Percentiles rank a stretch among this genome's conserved stretches.
Conservation (phyloP, 2,329 filamentous ascomycete species). For the Sclerotinia minor region DNA sequence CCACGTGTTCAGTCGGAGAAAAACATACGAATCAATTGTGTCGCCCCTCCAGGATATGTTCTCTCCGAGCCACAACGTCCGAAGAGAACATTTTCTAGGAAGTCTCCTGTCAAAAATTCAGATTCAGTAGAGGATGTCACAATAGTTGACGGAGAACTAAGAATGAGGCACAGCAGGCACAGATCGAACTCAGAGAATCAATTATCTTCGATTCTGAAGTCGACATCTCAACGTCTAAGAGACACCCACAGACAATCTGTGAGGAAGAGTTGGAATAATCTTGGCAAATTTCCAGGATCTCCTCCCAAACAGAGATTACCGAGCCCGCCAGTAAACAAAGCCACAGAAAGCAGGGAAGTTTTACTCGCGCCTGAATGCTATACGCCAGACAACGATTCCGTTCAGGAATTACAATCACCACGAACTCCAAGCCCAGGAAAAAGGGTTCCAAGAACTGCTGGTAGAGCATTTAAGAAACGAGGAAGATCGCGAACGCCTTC, state of each 20-base stretch:
- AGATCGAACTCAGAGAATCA: conserved; percentile 16
- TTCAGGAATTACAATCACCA: conserved; percentile 28
- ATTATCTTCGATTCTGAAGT: conserved; percentile 23
- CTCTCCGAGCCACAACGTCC: conserved; percentile 30
- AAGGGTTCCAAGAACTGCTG: conserved; percentile 18
- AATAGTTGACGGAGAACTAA: conserved; percentile 14
- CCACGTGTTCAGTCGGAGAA: conserved; percentile 28
- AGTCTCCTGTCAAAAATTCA: conserved; percentile 5
- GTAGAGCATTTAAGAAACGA: conserved; percentile 14
- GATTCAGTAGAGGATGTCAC: conserved; percentile 21
- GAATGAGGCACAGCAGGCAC: neutral
- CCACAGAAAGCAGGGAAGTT: conserved; percentile 32
- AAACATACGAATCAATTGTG: conserved; percentile 32
- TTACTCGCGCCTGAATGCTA: conserved; percentile 26
- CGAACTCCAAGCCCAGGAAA: conserved; percentile 32
- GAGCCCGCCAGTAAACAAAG: conserved; percentile 28
- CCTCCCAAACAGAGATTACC: conserved; percentile 34
- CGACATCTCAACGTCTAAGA: conserved; percentile 26
- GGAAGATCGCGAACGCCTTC: conserved; percentile 30
- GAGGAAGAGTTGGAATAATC: conserved; percentile 12
- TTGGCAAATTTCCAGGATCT: conserved; percentile 20
- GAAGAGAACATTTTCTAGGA: conserved; percentile 26
- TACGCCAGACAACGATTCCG: conserved; percentile 30
- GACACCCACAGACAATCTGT: conserved; percentile 15
- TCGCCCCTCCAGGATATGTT: conserved; percentile 37